Evolutionary conservation across 441 rosid species (phyloP), one percentile per base, ranked within the genome.

Genomic region (Adansonia madagascariensis): DNA sequence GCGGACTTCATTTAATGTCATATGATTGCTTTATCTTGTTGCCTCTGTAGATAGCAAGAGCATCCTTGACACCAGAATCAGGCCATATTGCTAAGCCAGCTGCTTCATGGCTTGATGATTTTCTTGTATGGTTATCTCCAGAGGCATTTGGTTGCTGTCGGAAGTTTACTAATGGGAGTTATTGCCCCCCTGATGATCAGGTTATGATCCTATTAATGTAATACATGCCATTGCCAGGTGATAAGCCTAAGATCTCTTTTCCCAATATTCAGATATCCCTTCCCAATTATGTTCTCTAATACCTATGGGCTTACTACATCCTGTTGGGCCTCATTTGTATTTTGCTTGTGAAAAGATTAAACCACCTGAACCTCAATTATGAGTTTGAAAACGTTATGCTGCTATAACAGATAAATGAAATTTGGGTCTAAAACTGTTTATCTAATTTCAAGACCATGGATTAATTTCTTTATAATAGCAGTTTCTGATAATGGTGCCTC

Each of bases 61-160:
- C 92, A 81, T 97, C 99, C 46, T 82, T 90, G 80, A 82, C 83
- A 52, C 95, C 99, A 49, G 86, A 92, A 82, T 88, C 91, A 79
- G 94, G 97, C 89, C 89, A 90, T 82, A 91, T 97, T 82, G 98
- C 99, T 70, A 97, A 91, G 90, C 97, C 98, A 83, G 98, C 99
- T 79, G 99, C 99, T 85, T 94, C 99, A 27, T 97, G 98, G 99
- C 95, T 97, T 22, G 99, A 97, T 82, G 99, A 97, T 85, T 93
- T 94, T 86, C 98, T 97, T 56, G 98, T 94, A 63, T 97, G 99
- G 99, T 73, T 97, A 81, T 97, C 98, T 82, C 99, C 99, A 2
- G 98, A 97, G 86, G 99, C 99, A 75, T 97, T 94, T 83, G 98
- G 98, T 75, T 97, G 99, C 84, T 97, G 99, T 72, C 90, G 99